These are phyloP conservation scores for Lichina pygmaea DNA, from an alignment of 495 filamentous ascomycete genomes.

Conservation along the genomic window DNA sequence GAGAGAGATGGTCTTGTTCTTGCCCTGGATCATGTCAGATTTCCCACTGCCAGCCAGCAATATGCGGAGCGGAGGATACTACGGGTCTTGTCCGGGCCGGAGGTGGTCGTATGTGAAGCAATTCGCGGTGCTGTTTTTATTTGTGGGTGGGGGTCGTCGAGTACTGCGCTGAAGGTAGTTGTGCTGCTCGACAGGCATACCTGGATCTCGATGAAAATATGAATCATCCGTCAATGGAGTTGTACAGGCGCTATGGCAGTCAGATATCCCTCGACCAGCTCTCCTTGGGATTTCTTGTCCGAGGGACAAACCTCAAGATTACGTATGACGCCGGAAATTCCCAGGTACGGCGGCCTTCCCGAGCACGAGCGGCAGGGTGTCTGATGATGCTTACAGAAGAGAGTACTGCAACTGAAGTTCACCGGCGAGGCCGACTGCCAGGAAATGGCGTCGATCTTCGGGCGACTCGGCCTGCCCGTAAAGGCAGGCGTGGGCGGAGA, in stretches of 20 bases:
- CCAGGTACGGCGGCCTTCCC: background rate
- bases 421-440: background rate
- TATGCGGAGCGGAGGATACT: background rate
- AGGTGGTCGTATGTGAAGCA: background rate
- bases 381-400: background rate
- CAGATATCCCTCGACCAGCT: background rate
- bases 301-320: background rate
- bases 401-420: background rate
- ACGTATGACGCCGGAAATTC: background rate
- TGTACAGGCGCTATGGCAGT: background rate
- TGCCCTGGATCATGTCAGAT: background rate
- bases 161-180: too few species aligned
- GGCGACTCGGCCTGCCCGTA: background rate
- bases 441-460: background rate
- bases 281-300: background rate
- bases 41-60: background rate
- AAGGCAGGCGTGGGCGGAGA: background rate
- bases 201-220: background rate
- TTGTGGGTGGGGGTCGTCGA: too few species aligned
- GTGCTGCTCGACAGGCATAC: background rate
- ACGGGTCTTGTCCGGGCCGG: background rate
- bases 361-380: too few species aligned
- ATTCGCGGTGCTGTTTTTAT: too few species aligned
- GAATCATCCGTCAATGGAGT: background rate
- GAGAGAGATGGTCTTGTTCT: background rate